Conservation (phyloP, 2,329 filamentous ascomycete species). For the Mycocentrospora acerina region DNA sequence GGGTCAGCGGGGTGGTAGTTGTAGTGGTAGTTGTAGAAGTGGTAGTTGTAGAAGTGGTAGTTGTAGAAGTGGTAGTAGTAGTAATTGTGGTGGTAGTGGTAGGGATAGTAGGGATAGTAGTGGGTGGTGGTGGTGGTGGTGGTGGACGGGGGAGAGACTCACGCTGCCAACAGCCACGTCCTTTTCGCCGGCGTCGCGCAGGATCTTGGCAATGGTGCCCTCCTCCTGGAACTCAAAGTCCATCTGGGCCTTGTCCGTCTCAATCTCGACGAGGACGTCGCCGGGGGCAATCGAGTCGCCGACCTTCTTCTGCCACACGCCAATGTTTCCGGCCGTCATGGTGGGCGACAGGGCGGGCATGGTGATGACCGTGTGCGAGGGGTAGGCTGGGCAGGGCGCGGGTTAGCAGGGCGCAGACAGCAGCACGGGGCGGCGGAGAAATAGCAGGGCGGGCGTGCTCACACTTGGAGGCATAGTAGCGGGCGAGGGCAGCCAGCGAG, state of each 20-base stretch:
- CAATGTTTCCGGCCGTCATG: slow-evolving; percentile 96
- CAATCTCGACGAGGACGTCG: slow-evolving; percentile 95
- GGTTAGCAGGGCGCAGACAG: slow-evolving; percentile 29
- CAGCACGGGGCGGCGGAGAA: slow-evolving; percentile 2
- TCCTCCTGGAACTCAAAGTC: slow-evolving; percentile 99
- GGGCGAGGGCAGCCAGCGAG: slow-evolving; percentile 60
- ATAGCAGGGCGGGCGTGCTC: slow-evolving; percentile 31
- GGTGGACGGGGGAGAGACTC: slow-evolving; percentile 40
- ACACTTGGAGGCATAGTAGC: slow-evolving; percentile 72
- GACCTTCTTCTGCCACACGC: slow-evolving; percentile 95
- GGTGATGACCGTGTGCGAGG: slow-evolving; percentile 89
- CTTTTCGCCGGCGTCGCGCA: slow-evolving; percentile 91
- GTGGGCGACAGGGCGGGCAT: slow-evolving; percentile 98
- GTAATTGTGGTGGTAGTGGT: too few species aligned
- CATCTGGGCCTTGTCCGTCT: slow-evolving; percentile 99
- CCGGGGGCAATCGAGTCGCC: slow-evolving; percentile 86
- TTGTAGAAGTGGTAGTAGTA: too few species aligned
- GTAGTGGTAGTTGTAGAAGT: background rate
- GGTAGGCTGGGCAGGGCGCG: slow-evolving; percentile 69
- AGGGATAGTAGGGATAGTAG: too few species aligned
- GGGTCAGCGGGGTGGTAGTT: slow-evolving; percentile 22
- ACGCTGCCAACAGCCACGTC: slow-evolving; percentile 93
- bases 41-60: too few species aligned
- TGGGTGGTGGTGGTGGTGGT: too few species aligned
- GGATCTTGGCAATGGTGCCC: slow-evolving; percentile 88